Percentiles rank a stretch among this genome's conserved stretches.
Conservation (phyloP, 1,139 yeast genomes). For the Yamadazyma jaroonii region DNA sequence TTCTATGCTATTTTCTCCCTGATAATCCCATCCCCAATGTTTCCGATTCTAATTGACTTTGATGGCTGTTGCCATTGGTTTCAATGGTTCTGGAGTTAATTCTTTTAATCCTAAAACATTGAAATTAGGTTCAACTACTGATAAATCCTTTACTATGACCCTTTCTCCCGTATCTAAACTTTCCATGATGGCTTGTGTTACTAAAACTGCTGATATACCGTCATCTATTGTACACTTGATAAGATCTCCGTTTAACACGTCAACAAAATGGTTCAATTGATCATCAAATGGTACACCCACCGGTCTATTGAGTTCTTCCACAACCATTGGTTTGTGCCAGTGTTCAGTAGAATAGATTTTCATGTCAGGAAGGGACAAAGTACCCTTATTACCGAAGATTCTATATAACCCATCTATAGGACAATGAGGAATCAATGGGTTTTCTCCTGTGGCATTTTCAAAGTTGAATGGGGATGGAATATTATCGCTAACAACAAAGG, state of each 20-base stretch:
- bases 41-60: too few species aligned
- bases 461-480: slow-evolving; percentile 42
- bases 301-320: neutral
- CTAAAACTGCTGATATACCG: slow-evolving; percentile 34
- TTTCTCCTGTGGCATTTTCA: slow-evolving; percentile 44
- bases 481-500: slow-evolving; percentile 42
- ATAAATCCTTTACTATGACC: slow-evolving; percentile 25
- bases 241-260: slow-evolving; percentile 28
- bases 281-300: slow-evolving; percentile 31
- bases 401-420: slow-evolving; percentile 37
- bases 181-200: slow-evolving; percentile 34
- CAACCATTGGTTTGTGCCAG: slow-evolving; percentile 19
- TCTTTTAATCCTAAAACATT: slow-evolving; percentile 13
- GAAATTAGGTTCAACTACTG: slow-evolving; percentile 23
- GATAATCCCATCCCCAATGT: too few species aligned
- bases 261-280: slow-evolving; percentile 38
- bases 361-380: slow-evolving; percentile 41
- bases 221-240: slow-evolving; percentile 38
- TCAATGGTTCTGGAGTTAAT: neutral
- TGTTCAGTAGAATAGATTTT: slow-evolving; percentile 24
- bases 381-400: slow-evolving; percentile 39
- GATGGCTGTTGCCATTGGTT: neutral
- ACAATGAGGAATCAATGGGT: slow-evolving; percentile 38
- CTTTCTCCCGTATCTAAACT: slow-evolving; percentile 37
- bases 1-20: neutral